Evolutionary conservation across 2,329 filamentous ascomycete species (phyloP), one percentile per base, ranked within the genome.

Genomic region (Fusarium palustre): DNA sequence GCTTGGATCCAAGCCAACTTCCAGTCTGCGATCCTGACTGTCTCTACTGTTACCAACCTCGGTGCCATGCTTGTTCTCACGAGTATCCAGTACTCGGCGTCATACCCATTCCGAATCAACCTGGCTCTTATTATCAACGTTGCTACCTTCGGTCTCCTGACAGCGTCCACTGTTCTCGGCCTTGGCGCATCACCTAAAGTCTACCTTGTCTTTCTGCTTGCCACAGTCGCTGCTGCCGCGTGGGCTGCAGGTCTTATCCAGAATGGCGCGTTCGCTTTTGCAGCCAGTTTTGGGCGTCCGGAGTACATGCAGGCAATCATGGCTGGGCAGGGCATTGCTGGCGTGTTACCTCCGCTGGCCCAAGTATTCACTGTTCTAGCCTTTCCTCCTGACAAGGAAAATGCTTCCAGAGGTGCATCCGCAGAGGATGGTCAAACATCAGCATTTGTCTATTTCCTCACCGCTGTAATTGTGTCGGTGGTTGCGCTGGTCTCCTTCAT

Each of bases 291-390:
- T 75, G 93, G 91, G 36, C 85, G 92, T 53, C 88, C 91, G 22
- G 92, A 96, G 79, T 99, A 98, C 79, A 97, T 93, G 57, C 95
- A 98, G 80, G 95, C 91, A 25, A 94, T 98, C 79, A 98, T 99
- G 94, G 90, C 91, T 5, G 96, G 96, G 2, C 96, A 99, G 79
- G 95, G 91, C 33, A 85, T 99, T 6, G 94, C 96, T 1, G 96
- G 96, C 31, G 94, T 99, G 12, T 83, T 98, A 5, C 96, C 96
- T 0, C 91, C 92, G 48, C 85, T 97, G 48, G 92, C 93, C 2
- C 94, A 98, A 79, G 95, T 98, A 71, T 79, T 92, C 45, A 92
- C 92, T 2, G 94, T 97, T 15, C 84, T 97, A 13, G 86, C 76
- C 46, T 81, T 80, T 50, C 88, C 34, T 84, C 83, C 59, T 39